These are phyloP conservation scores for Fusarium aywerte DNA, from an alignment of 2,329 filamentous ascomycete species.

Conservation along the genomic window DNA sequence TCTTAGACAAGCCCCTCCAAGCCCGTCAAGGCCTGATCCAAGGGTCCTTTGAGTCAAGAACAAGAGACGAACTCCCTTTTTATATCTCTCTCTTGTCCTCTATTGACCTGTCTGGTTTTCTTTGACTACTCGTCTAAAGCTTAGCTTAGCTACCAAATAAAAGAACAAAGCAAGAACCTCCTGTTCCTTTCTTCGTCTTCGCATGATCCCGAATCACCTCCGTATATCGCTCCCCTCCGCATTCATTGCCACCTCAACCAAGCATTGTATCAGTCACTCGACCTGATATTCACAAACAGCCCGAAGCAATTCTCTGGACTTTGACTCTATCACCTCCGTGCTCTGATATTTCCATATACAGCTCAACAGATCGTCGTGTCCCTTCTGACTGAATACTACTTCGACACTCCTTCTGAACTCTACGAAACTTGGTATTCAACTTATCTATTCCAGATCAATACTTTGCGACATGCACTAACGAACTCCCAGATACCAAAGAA, in stretches of 20 bases:
- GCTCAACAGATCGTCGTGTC: background rate
- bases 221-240: conserved; percentile 36
- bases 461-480: conserved; percentile 25
- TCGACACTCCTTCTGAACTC: conserved; percentile 1
- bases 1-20: conserved; percentile 45
- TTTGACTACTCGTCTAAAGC: conserved; percentile 35
- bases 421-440: conserved; percentile 28
- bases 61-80: conserved; percentile 21
- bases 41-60: conserved; percentile 37
- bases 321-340: background rate
- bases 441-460: background rate
- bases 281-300: conserved; percentile 7
- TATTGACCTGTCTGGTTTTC: conserved; percentile 13
- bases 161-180: conserved; percentile 30
- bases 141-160: conserved; percentile 46
- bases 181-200: conserved; percentile 37
- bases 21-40: conserved; percentile 39
- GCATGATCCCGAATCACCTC: conserved; percentile 35
- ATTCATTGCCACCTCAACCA: conserved; percentile 35
- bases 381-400: background rate
- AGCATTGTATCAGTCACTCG: conserved; percentile 13
- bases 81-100: conserved; percentile 17
- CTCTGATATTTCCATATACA: conserved; percentile 1
- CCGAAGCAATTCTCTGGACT: conserved; percentile 6
- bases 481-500: conserved; percentile 10